phyloP scores from a whole-genome alignment of 192 early-diverging fungal genomes.

The Mortierella alpina region DNA sequence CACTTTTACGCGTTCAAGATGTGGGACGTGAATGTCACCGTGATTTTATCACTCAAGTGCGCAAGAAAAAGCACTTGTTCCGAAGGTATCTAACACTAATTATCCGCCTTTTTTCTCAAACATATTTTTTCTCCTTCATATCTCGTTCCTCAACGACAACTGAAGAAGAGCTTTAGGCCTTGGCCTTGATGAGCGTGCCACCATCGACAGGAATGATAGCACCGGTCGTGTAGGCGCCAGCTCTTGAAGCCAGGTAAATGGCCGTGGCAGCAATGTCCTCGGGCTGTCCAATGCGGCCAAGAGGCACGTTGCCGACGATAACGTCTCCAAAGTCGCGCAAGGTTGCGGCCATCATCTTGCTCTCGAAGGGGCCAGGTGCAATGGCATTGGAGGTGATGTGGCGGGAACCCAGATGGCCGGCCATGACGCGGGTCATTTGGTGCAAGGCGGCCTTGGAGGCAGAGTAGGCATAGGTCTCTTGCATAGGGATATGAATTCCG shows the following conservation, averaged over 20 bases:
- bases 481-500: slow-evolving; percentile 62
- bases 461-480: slow-evolving; percentile 77
- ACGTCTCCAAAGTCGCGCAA: slow-evolving; percentile 61
- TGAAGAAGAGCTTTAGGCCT: slow-evolving; percentile 30
- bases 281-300: slow-evolving; percentile 81
- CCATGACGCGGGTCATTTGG: slow-evolving; percentile 77
- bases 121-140: not conserved
- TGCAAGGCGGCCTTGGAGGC: slow-evolving; percentile 85
- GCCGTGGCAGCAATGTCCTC: slow-evolving; percentile 90
- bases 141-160: not conserved
- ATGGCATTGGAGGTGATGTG: slow-evolving; percentile 76
- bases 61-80: too few relatives aligned
- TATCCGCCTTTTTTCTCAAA: not conserved
- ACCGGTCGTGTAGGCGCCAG: slow-evolving; percentile 86
- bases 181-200: slow-evolving; percentile 64
- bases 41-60: too few relatives aligned
- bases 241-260: slow-evolving; percentile 80
- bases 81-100: too few relatives aligned
- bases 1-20: too few relatives aligned
- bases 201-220: slow-evolving; percentile 88
- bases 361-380: slow-evolving; percentile 79
- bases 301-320: slow-evolving; percentile 68
- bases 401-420: slow-evolving; percentile 65
- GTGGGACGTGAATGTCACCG: too few relatives aligned
- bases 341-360: slow-evolving; percentile 83